Percentiles rank a stretch among this genome's conserved stretches.
These are phyloP conservation scores for Colletotrichum horii DNA, from an alignment of 2,329 filamentous ascomycete genomes.

Conservation along the genomic window DNA sequence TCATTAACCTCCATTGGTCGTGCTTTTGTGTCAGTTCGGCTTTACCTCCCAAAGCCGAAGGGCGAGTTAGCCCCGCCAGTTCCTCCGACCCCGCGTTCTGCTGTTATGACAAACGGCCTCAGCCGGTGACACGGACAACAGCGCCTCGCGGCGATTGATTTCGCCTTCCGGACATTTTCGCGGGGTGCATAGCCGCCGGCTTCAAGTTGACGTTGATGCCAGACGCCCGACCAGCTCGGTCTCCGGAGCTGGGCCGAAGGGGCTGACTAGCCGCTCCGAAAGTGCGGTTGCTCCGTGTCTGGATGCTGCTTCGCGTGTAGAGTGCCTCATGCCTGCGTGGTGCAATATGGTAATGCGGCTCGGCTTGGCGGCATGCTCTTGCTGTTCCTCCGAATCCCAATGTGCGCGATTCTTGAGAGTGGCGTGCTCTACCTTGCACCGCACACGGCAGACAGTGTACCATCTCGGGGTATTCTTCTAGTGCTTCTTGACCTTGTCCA, in stretches of 20 bases:
- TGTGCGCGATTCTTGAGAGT: not conserved
- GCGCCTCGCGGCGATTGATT: too few species aligned
- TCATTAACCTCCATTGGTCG: not conserved
- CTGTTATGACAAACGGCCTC: not conserved
- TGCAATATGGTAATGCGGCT: not conserved
- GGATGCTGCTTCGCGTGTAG: not conserved
- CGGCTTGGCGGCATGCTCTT: not conserved
- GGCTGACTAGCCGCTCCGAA: not conserved
- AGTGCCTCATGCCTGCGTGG: not conserved
- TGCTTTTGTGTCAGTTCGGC: not conserved
- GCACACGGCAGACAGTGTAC: not conserved
- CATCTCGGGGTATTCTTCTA: constrained; percentile 22
- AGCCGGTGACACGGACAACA: not conserved
- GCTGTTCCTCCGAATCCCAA: not conserved
- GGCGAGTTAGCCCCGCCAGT: not conserved
- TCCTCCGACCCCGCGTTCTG: too few species aligned
- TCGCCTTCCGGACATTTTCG: not conserved
- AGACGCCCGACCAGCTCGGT: not conserved
- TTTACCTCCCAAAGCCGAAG: not conserved
- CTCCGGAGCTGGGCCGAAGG: not conserved
- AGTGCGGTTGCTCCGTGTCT: not conserved
- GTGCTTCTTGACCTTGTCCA: constrained; percentile 57
- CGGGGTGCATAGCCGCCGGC: not conserved
- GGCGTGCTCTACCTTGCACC: fast-evolving
- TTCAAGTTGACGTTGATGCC: not conserved